A percentile compares a stretch with the other conserved stretches of the same genome.
These are phyloP conservation scores for Lanmaoa rubissima DNA, from an alignment of 768 basidiomycete genomes.

Conservation along the genomic window DNA sequence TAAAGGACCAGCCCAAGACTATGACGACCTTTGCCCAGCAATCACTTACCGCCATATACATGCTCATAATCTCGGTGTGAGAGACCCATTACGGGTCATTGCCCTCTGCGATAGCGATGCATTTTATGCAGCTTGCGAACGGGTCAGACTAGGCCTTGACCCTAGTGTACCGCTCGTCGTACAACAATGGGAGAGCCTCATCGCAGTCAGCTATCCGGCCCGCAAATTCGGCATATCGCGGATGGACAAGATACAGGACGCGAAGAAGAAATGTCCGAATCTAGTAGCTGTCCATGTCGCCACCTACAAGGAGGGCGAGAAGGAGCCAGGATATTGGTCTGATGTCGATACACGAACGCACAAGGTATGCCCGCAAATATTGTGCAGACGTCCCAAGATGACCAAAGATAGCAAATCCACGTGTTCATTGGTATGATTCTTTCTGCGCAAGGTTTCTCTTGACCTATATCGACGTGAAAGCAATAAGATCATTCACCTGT, in stretches of 20 bases:
- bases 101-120: conserved; percentile 91
- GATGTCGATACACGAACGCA: conserved; percentile 86
- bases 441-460: conserved; percentile 66
- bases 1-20: conserved; percentile 47
- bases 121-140: conserved; percentile 84
- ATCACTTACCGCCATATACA: conserved; percentile 82
- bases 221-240: conserved; percentile 91
- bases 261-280: conserved; percentile 82
- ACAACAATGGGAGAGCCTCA: conserved; percentile 83
- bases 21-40: conserved; percentile 57
- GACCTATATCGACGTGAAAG: conserved; percentile 93
- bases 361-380: conserved; percentile 55
- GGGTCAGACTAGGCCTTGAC: conserved; percentile 68
- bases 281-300: conserved; percentile 89
- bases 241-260: conserved; percentile 80
- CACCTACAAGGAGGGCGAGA: conserved; percentile 86
- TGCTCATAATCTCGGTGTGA: conserved; percentile 63
- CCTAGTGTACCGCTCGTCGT: conserved; percentile 72
- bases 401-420: neutral
- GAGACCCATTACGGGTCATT: conserved; percentile 78
- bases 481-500: conserved; percentile 78
- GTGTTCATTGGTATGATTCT: neutral
- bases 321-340: conserved; percentile 90
- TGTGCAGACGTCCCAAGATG: neutral
- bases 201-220: conserved; percentile 96